Conservation (phyloP, 1,284 basidiomycete species). For the Pascua guehoae region DNA sequence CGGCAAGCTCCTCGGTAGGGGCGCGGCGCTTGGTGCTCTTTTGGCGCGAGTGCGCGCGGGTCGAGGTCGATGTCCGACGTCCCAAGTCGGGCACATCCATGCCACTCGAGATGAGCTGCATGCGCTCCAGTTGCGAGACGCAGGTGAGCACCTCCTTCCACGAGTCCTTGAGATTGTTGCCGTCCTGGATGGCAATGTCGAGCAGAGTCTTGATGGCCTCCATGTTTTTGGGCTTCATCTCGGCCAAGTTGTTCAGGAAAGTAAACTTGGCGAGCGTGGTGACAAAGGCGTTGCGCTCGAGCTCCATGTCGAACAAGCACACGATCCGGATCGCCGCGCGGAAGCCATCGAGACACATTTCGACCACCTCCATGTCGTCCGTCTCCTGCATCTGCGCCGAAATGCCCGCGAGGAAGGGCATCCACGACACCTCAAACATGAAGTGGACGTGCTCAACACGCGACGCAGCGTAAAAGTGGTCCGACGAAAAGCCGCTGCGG, state of each 20-base stretch:
- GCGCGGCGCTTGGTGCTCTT: constrained; percentile 20
- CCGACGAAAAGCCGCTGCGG: constrained; percentile 59
- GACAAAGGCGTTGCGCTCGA: constrained; percentile 93
- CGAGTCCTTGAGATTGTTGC: constrained; percentile 88
- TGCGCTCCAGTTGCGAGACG: constrained; percentile 93
- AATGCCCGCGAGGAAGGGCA: constrained; percentile 87
- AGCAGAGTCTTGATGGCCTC: constrained; percentile 92
- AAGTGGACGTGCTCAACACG: constrained; percentile 91
- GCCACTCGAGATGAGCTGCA: constrained; percentile 89
- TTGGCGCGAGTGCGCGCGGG: constrained; percentile 7
- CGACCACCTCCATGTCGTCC: constrained; percentile 84
- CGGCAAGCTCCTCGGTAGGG: constrained; percentile 89
- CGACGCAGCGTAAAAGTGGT: constrained; percentile 91
- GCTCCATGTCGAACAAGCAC: constrained; percentile 90
- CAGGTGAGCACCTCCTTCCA: constrained; percentile 94
- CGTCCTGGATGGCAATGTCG: constrained; percentile 88
- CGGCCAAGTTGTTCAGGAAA: constrained; percentile 89
- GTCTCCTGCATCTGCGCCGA: constrained; percentile 89
- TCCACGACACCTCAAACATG: constrained; percentile 99
- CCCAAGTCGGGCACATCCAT: constrained; percentile 76
- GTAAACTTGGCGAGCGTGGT: constrained; percentile 97
- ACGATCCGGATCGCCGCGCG: constrained; percentile 88
- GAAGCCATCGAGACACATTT: constrained; percentile 90
- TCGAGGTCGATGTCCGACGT: constrained; percentile 13
- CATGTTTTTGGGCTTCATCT: constrained; percentile 99